Percentiles rank a stretch among this genome's conserved stretches.
Conservation (phyloP, 73 alveolate genomes). For the Urostyla sp. region DNA sequence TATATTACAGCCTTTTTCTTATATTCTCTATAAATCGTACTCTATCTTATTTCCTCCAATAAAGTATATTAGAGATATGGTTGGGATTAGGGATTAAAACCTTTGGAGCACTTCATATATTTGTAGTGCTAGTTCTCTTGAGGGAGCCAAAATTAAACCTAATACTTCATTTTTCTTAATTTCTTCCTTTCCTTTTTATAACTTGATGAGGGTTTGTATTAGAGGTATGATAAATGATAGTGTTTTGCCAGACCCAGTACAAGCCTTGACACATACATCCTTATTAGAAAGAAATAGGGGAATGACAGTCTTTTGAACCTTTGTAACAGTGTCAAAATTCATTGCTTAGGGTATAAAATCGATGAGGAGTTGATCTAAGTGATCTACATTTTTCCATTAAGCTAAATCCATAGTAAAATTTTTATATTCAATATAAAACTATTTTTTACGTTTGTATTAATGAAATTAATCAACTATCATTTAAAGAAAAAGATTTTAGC, state of each 20-base stretch:
- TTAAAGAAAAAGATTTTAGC: neutral
- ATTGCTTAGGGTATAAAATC: slow-evolving; percentile 49
- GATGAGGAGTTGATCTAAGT: slow-evolving; percentile 1
- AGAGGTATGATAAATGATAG: slow-evolving; percentile 91
- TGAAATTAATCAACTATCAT: too few species aligned
- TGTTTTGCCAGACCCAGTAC: slow-evolving; percentile 99
- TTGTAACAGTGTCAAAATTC: slow-evolving; percentile 74
- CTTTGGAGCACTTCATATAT: slow-evolving; percentile 87
- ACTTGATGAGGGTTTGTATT: slow-evolving; percentile 68
- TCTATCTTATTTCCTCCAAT: slow-evolving; percentile 94
- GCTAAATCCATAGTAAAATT: neutral
- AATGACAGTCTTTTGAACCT: slow-evolving; percentile 86
- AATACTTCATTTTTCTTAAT: slow-evolving; percentile 46
- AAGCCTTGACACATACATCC: slow-evolving; percentile 93
- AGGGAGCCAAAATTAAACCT: slow-evolving; percentile 95
- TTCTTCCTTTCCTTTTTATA: slow-evolving; percentile 42
- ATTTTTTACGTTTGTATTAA: neutral
- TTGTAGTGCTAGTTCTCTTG: slow-evolving; percentile 98
- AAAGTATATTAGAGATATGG: slow-evolving; percentile 69
- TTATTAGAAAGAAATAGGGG: slow-evolving; percentile 79
- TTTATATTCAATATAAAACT: neutral
- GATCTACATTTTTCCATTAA: neutral
- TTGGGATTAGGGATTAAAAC: slow-evolving; percentile 57
- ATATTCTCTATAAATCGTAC: slow-evolving; percentile 83
- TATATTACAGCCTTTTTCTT: slow-evolving; percentile 89